phyloP scores from a whole-genome alignment of 129 eudicot species.

The Solidago caesia region DNA sequence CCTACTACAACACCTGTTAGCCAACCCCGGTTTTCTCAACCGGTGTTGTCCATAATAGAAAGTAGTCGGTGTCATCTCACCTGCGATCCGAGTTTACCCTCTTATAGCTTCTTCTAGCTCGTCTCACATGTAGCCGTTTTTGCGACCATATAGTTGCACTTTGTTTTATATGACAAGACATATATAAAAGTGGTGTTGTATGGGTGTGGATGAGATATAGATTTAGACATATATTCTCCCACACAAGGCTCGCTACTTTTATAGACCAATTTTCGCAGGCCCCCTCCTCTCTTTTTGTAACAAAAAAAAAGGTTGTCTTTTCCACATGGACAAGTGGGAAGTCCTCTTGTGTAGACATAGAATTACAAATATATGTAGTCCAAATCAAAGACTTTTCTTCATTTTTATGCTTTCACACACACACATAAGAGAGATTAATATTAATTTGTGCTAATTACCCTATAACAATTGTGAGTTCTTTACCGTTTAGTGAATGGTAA shows the following conservation, averaged over 20 bases:
- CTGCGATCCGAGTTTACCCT: conserved; percentile 38
- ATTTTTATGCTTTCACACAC: background rate
- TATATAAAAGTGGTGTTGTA: too few species aligned
- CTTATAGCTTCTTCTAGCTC: background rate
- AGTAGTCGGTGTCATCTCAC: conserved; percentile 43
- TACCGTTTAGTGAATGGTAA: too few species aligned
- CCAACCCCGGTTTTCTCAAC: background rate
- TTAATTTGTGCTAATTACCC: background rate
- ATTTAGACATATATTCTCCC: too few species aligned
- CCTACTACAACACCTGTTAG: conserved; percentile 17
- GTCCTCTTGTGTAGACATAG: background rate
- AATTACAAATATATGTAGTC: background rate
- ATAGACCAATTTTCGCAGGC: too few species aligned
- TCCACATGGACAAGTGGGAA: background rate
- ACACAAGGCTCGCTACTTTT: too few species aligned
- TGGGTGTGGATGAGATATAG: too few species aligned
- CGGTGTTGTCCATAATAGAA: background rate
- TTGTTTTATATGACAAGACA: too few species aligned
- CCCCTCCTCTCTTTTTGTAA: too few species aligned
- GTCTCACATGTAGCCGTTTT: background rate
- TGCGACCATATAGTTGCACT: background rate
- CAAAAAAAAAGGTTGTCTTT: background rate
- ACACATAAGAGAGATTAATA: background rate
- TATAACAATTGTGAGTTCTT: too few species aligned
- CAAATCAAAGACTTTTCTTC: background rate